Evolutionary conservation across 2,329 filamentous ascomycete genomes (phyloP).

Genomic region (Fusarium praegraminearum): DNA sequence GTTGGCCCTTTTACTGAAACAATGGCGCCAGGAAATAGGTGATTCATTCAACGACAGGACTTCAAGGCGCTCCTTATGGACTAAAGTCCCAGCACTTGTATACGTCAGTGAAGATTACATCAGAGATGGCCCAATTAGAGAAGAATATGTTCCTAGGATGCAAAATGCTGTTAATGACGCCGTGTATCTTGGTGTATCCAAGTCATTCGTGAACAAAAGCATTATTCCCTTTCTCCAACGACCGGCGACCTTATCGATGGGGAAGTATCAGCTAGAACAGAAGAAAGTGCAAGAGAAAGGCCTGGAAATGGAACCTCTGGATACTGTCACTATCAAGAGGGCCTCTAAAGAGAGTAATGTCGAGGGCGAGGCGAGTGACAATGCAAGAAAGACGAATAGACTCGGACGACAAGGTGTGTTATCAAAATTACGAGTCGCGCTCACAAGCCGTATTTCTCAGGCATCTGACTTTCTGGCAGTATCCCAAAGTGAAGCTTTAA

Average conservation of each 20-base stretch:
- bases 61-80: background rate
- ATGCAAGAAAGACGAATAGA: no score
- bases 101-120: conserved; percentile 8
- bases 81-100: conserved; percentile 2
- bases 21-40: background rate
- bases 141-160: conserved; percentile 10
- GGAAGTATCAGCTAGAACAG: background rate
- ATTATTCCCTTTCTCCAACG: background rate
- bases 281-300: background rate
- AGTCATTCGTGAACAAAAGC: background rate
- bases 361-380: background rate
- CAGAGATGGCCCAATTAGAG: conserved; percentile 2
- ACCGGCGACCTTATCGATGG: background rate
- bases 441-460: no score
- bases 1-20: conserved; percentile 1
- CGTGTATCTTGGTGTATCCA: background rate
- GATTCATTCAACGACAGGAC: background rate
- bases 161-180: conserved; percentile 6
- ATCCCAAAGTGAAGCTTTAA: no score
- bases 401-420: no score
- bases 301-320: background rate
- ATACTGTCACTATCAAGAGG: background rate
- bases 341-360: background rate
- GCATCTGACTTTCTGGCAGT: background rate
- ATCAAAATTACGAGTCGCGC: no score